phyloP scores from a whole-genome alignment of 805 yeast genomes.

The Hagleromyces aurorensis region DNA sequence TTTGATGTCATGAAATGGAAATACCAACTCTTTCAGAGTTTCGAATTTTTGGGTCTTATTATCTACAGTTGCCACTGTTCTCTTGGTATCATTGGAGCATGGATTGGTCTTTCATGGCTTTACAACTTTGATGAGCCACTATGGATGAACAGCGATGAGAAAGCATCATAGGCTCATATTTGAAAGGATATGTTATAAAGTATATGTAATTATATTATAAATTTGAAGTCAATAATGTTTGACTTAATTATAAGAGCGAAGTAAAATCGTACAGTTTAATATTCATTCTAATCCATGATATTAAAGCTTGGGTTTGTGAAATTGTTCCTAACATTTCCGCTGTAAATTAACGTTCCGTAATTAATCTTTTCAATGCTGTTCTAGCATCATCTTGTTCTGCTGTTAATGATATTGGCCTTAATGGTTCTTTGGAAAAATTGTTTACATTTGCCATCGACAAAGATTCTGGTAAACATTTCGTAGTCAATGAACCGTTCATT shows the following conservation, averaged over 20 bases:
- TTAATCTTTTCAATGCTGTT: slow-evolving; percentile 24
- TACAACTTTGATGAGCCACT: slow-evolving; percentile 75
- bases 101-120: slow-evolving; percentile 85
- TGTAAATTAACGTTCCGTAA: slow-evolving; percentile 5
- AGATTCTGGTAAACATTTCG: slow-evolving; percentile 13
- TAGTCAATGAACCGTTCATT: slow-evolving; percentile 25
- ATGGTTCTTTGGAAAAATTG: slow-evolving; percentile 3
- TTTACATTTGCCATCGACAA: slow-evolving; percentile 5
- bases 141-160: slow-evolving; percentile 35
- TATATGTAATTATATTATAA: no score
- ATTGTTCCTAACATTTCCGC: no score
- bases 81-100: slow-evolving; percentile 73
- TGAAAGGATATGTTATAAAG: no score
- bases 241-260: no score
- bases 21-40: slow-evolving; percentile 45
- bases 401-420: slow-evolving; percentile 5
- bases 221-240: no score
- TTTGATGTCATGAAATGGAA: slow-evolving; percentile 50
- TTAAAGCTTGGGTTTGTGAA: no score
- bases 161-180: no score
- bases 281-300: no score
- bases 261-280: no score
- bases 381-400: slow-evolving; percentile 26
- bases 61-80: slow-evolving; percentile 79
- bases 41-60: slow-evolving; percentile 75